Percentiles rank a stretch among this genome's conserved stretches.
Conservation (phyloP, 495 filamentous ascomycete genomes). For the Talaromyces ruber region DNA sequence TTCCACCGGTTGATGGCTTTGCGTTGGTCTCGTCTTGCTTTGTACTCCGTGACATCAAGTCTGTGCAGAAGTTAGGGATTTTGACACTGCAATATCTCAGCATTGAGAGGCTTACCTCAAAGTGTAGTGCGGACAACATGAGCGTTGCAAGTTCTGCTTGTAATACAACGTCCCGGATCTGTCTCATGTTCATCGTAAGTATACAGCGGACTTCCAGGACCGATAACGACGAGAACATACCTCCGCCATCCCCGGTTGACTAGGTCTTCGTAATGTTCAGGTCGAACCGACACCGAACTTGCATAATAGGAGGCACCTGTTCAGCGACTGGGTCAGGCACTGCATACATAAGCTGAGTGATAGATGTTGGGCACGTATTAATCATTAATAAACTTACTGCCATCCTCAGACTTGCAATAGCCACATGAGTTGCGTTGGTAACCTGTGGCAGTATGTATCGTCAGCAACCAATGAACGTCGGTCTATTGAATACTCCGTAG, state of each 20-base stretch:
- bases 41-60: conserved; percentile 62
- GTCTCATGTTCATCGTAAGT: conserved; percentile 6
- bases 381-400: conserved; percentile 41
- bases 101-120: conserved; percentile 48
- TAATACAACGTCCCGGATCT: conserved; percentile 80
- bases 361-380: not conserved
- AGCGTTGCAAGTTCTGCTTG: conserved; percentile 71
- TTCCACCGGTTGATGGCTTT: conserved; percentile 89
- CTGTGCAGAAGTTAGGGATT: conserved; percentile 21
- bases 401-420: conserved; percentile 46
- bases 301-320: conserved; percentile 82
- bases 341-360: not conserved
- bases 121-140: conserved; percentile 95
- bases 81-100: not conserved
- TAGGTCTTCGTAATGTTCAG: conserved; percentile 69
- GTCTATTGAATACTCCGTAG: not conserved
- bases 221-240: conserved; percentile 34
- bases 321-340: conserved; percentile 6
- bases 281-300: conserved; percentile 55
- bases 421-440: conserved; percentile 46
- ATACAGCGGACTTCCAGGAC: not conserved
- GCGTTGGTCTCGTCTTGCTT: conserved; percentile 70
- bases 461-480: not conserved
- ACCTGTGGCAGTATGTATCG: conserved; percentile 17
- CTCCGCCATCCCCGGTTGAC: conserved; percentile 88